phyloP scores from a whole-genome alignment of 2,329 filamentous ascomycete species.

The Bretziella fagacearum region DNA sequence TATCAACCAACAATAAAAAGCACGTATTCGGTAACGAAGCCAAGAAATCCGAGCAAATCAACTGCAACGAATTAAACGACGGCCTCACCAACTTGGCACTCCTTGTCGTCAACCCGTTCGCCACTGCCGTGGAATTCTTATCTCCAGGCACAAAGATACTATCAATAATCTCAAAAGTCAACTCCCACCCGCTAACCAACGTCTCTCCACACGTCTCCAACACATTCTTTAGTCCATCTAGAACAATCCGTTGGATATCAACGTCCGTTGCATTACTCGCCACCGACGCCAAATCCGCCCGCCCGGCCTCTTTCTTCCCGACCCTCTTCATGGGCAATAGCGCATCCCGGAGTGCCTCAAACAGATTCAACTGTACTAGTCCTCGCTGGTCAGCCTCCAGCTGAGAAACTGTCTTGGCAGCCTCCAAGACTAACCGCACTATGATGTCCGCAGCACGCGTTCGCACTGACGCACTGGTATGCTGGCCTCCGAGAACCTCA shows the following conservation, averaged over 20 bases:
- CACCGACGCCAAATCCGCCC: conserved; percentile 1
- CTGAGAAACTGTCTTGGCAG: conserved; percentile 37
- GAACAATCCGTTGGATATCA: conserved; percentile 62
- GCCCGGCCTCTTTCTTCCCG: neutral
- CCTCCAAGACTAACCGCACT: conserved; percentile 39
- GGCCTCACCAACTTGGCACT: conserved; percentile 66
- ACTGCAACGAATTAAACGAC: conserved; percentile 75
- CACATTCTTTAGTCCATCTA: conserved; percentile 66
- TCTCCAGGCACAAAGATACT: conserved; percentile 49
- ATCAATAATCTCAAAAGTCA: conserved; percentile 69
- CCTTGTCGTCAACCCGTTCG: conserved; percentile 30
- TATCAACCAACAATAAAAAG: conserved; percentile 65
- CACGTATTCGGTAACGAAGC: conserved; percentile 52
- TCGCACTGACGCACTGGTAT: conserved; percentile 35
- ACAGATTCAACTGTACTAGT: conserved; percentile 52
- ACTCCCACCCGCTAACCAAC: conserved; percentile 66
- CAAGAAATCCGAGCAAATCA: conserved; percentile 91
- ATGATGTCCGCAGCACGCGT: conserved; percentile 48
- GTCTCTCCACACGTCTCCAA: conserved; percentile 80
- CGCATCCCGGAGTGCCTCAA: conserved; percentile 48
- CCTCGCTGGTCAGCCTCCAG: conserved; percentile 35
- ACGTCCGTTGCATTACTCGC: conserved; percentile 37
- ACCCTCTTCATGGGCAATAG: conserved; percentile 23
- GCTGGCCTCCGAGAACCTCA: conserved; percentile 30
- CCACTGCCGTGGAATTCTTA: conserved; percentile 19